These are phyloP conservation scores for Hypoxylon lienhwacheense DNA, from an alignment of 495 filamentous ascomycete species.

Conservation along the genomic window DNA sequence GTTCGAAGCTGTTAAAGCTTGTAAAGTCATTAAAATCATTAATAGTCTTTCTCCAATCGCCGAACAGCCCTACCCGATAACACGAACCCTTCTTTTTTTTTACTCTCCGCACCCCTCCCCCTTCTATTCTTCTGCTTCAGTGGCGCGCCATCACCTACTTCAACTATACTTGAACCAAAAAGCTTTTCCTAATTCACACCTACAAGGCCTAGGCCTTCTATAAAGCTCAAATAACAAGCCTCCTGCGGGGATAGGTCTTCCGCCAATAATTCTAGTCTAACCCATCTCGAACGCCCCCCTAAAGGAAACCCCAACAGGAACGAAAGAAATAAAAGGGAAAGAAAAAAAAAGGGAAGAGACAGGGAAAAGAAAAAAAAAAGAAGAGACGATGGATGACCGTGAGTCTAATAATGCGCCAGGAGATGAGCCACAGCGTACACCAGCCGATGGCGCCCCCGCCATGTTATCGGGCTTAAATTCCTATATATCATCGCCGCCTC, in stretches of 20 bases:
- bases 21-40: constrained; percentile 4
- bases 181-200: constrained; percentile 26
- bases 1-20: too few relatives aligned
- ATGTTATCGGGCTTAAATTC: constrained; percentile 32
- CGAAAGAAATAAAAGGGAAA: constrained; percentile 1
- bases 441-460: constrained; percentile 30
- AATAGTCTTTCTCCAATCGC: constrained; percentile 20
- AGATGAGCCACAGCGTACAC: constrained; percentile 35
- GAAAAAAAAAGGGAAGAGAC: constrained; percentile 4
- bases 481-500: constrained; percentile 26
- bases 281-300: neutral
- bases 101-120: constrained; percentile 32
- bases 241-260: constrained; percentile 22
- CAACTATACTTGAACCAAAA: too few relatives aligned
- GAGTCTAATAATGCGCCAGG: constrained; percentile 22
- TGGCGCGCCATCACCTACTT: constrained; percentile 12
- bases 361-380: too few relatives aligned
- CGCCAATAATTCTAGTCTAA: constrained; percentile 24
- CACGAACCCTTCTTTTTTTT: constrained; percentile 22
- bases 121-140: constrained; percentile 7
- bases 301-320: constrained; percentile 18
- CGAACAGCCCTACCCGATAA: constrained; percentile 23
- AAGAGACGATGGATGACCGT: constrained; percentile 25
- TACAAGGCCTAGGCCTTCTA: too few relatives aligned
- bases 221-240: constrained; percentile 22